These are phyloP conservation scores for Cutaneotrichosporon sp. DNA, from an alignment of 1,284 basidiomycete genomes.

Conservation along the genomic window DNA sequence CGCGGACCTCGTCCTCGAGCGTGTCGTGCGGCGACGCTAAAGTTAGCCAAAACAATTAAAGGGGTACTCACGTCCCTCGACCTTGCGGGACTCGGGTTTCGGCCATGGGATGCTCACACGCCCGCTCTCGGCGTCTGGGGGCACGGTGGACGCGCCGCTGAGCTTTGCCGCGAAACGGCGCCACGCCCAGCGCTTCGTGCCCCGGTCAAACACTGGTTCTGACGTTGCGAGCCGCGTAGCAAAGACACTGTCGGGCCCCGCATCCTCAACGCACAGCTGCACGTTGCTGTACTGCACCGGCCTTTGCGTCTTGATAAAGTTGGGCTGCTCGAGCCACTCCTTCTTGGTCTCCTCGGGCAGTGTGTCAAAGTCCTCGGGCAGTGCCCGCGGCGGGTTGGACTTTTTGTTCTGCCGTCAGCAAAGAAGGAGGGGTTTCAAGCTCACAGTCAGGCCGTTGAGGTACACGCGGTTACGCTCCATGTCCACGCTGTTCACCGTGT, in stretches of 20 bases:
- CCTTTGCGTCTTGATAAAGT: constrained; percentile 24
- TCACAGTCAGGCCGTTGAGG: constrained; percentile 38
- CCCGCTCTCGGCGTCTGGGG: constrained; percentile 16
- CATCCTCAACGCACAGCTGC: constrained; percentile 40
- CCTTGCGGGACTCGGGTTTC: neutral
- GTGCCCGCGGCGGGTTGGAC: constrained; percentile 26
- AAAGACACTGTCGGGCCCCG: constrained; percentile 26
- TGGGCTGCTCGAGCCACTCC: constrained; percentile 27
- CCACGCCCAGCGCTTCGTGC: constrained; percentile 26
- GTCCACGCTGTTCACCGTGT: constrained; percentile 38
- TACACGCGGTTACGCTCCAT: constrained; percentile 38
- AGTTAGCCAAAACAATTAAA: neutral
- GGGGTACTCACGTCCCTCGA: constrained; percentile 8
- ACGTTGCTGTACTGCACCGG: constrained; percentile 46
- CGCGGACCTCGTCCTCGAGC: constrained; percentile 5
- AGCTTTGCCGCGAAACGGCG: constrained; percentile 34
- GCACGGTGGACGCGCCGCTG: constrained; percentile 9
- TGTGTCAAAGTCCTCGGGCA: constrained; percentile 28
- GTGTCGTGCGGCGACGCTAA: constrained; percentile 21
- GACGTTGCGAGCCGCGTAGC: constrained; percentile 37
- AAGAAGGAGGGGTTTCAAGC: constrained; percentile 3
- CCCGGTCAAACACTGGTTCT: constrained; percentile 27
- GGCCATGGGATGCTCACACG: constrained; percentile 37
- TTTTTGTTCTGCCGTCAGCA: constrained; percentile 28
- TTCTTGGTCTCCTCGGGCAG: constrained; percentile 21